Evolutionary conservation across 164 flowering plant genomes (phyloP).

Genomic region (Macadamia tetraphylla): DNA sequence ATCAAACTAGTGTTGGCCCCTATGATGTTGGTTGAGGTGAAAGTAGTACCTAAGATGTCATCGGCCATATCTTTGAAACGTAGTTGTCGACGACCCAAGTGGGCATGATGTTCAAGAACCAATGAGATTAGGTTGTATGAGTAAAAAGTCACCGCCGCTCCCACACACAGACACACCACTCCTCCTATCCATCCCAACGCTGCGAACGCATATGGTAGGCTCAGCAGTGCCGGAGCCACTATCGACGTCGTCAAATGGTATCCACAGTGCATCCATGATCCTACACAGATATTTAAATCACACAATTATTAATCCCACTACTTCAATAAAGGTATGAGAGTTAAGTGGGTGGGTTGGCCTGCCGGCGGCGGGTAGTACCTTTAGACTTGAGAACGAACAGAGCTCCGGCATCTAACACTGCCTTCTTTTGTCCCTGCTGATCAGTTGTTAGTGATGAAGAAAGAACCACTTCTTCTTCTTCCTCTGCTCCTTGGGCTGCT

Average conservation of each 20-base stretch:
- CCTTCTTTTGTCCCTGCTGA: not conserved
- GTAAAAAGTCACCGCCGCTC: too few species aligned
- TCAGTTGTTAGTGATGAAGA: not conserved
- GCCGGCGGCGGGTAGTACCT: slow-evolving; percentile 32
- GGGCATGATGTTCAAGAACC: slow-evolving; percentile 82
- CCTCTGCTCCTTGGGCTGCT: not conserved
- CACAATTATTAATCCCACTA: too few species aligned
- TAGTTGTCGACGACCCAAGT: slow-evolving; percentile 60
- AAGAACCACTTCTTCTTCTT: not conserved
- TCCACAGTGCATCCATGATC: slow-evolving; percentile 73
- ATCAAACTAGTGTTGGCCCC: too few species aligned
- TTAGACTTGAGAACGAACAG: slow-evolving; percentile 86
- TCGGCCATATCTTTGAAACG: slow-evolving; percentile 88
- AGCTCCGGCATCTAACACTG: slow-evolving; percentile 63
- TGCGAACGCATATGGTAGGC: slow-evolving; percentile 20
- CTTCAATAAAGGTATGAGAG: too few species aligned
- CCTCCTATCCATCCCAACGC: slow-evolving; percentile 82
- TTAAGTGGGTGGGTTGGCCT: too few species aligned
- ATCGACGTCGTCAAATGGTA: too few species aligned
- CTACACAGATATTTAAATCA: slow-evolving; percentile 18
- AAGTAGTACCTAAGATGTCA: slow-evolving; percentile 56
- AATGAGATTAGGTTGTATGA: slow-evolving; percentile 36
- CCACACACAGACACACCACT: slow-evolving; percentile 5
- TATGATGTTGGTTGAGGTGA: too few species aligned
- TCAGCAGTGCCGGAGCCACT: too few species aligned